Conservation (phyloP, 208 protist species). For the Lotmaria passim region DNA sequence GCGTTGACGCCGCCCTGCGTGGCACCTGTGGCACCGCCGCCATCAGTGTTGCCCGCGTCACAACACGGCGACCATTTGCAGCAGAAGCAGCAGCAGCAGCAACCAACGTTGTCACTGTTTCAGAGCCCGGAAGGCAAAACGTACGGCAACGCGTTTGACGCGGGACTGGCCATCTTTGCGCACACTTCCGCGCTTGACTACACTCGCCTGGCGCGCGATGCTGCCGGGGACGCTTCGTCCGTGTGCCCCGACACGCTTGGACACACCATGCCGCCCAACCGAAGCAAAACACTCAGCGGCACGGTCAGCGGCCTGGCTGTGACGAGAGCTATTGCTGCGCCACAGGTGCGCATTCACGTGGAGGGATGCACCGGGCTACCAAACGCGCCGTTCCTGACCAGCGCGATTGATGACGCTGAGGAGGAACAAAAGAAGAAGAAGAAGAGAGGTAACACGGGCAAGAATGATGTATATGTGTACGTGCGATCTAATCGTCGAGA, state of each 20-base stretch:
- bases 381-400: neutral
- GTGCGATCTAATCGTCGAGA: neutral
- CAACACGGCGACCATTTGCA: too few species aligned
- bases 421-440: neutral
- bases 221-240: neutral
- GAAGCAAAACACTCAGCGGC: neutral
- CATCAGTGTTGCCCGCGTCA: neutral
- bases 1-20: neutral
- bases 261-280: constrained; percentile 10
- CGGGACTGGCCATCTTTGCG: neutral
- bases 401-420: neutral
- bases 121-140: too few species aligned
- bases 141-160: too few species aligned
- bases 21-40: neutral
- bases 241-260: constrained; percentile 3
- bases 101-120: too few species aligned
- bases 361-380: constrained; percentile 16
- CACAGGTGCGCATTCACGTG: constrained; percentile 4
- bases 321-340: neutral
- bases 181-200: neutral
- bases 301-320: neutral
- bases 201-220: neutral
- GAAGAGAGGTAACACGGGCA: neutral
- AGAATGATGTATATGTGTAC: constrained; percentile 16
- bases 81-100: too few species aligned